Percentiles rank a stretch among this genome's conserved stretches.
phyloP scores from a whole-genome alignment of 2,329 filamentous ascomycete genomes.

The Aspergillus fischeri region DNA sequence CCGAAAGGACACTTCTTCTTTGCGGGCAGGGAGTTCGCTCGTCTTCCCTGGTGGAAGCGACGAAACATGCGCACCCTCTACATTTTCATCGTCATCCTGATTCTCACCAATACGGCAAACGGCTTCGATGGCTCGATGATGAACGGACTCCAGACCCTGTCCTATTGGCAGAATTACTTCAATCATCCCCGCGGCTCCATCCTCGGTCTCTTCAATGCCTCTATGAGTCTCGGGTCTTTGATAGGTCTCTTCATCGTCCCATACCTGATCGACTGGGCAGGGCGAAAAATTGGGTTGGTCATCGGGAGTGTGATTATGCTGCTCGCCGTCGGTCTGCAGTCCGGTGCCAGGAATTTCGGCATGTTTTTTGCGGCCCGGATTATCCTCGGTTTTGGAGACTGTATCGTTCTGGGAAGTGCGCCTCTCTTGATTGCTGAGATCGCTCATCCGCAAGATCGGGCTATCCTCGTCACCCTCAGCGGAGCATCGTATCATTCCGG shows the following conservation, averaged over 20 bases:
- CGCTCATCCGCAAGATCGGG: conserved; percentile 22
- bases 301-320: conserved; percentile 17
- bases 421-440: conserved; percentile 24
- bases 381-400: conserved; percentile 23
- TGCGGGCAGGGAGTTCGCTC: conserved; percentile 22
- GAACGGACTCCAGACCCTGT: conserved; percentile 26
- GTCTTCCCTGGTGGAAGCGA: conserved; percentile 26
- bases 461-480: conserved; percentile 16
- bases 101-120: conserved; percentile 28
- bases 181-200: conserved; percentile 16
- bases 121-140: conserved; percentile 35
- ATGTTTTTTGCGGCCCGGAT: conserved; percentile 25
- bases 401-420: conserved; percentile 17
- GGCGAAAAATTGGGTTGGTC: conserved; percentile 12
- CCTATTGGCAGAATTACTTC: conserved; percentile 23
- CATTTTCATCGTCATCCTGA: conserved; percentile 26
- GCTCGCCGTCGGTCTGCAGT: conserved; percentile 23
- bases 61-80: conserved; percentile 28
- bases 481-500: conserved; percentile 18
- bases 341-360: conserved; percentile 19
- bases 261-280: conserved; percentile 15
- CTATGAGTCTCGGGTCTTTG: conserved; percentile 17
- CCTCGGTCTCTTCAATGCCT: conserved; percentile 19
- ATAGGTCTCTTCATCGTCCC: conserved; percentile 16
- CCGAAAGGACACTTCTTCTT: conserved; percentile 22